Base-by-base conservation (phyloP, 2,329 filamentous ascomycete genomes). In the Paraphoma sp. region DNA sequence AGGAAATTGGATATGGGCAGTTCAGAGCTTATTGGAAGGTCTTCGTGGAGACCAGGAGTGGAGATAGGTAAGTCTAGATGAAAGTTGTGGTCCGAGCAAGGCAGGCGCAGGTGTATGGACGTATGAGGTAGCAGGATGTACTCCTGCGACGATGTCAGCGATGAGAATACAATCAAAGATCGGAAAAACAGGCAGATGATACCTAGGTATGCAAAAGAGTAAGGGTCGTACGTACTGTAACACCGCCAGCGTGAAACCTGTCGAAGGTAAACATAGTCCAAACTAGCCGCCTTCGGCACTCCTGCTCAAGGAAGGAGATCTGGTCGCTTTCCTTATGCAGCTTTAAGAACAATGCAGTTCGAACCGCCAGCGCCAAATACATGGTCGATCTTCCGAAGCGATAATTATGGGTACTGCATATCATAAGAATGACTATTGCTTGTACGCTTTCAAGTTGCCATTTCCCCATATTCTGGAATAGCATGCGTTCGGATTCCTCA, bases 241-340 rank as follows among this genome's bases (percentile, higher is more conserved):
- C 43, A 10, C 54, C 54, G 30, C 54, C 54, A 46, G 50, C 50
- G 23, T 36, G 29, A 41, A 53, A 53, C 23, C 50, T 31, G 44
- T 57, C 50, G 11, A 43, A 30, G 10, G 16, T 30, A n/a, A 57
- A 57, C 18, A 57, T 43, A 30, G 46, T 53, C 57, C 57, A 60
- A 41, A 60, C 5, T 12, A 60, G 44, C 4, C 57, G 42, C 30
- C 57, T 31, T 17, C 57, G 46, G 23, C 41, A 60, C 43, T 60
- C 57, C 18, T 51, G 49, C 30, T 50, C 51, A 17, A 56, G 1
- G 16, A 56, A 60, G 3, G 53, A 16, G 6, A 56, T 17, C 4
- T 17, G 9, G 6, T 23, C 12, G 14, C 54, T 33, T 29, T 60
- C 53, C 44, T 56, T 60, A 23, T 60, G 49, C 7, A 60, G 42